These are phyloP conservation scores for Myxozyma vanderwaltii DNA, from an alignment of 805 yeast genomes.

Conservation along the genomic window DNA sequence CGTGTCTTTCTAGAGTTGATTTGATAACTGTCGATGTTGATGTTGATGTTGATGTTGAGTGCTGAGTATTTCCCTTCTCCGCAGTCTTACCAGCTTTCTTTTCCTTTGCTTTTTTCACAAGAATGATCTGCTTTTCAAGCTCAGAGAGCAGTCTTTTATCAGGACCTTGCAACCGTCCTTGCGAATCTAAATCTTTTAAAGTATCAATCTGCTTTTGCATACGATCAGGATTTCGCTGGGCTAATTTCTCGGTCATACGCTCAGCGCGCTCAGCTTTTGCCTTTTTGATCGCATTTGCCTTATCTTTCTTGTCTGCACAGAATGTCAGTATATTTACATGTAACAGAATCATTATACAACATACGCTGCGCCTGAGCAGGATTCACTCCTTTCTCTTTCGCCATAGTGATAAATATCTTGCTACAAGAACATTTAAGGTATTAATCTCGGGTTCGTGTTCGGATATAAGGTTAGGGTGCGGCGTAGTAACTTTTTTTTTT, in stretches of 20 bases:
- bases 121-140: slow-evolving; percentile 27
- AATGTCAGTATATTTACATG: not conserved
- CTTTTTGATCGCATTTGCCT: slow-evolving; percentile 31
- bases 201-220: slow-evolving; percentile 25
- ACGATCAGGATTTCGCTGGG: slow-evolving; percentile 31
- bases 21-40: not conserved
- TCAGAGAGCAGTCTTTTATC: slow-evolving; percentile 27
- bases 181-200: slow-evolving; percentile 17
- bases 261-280: slow-evolving; percentile 32
- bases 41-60: too few species aligned
- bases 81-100: not conserved
- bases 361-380: slow-evolving; percentile 36
- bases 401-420: slow-evolving; percentile 16
- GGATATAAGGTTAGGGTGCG: not conserved
- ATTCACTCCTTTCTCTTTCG: slow-evolving; percentile 21
- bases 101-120: slow-evolving; percentile 27
- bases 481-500: not conserved
- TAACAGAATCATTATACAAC: not conserved
- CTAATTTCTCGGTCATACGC: slow-evolving; percentile 27
- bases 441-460: slow-evolving; percentile 18
- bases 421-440: too few species aligned
- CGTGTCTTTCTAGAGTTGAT: slow-evolving; percentile 16
- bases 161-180: slow-evolving; percentile 25
- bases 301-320: slow-evolving; percentile 30
- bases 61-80: not conserved